These are phyloP conservation scores for Tolypocladium pustulatum DNA, from an alignment of 2,329 filamentous ascomycete genomes.

Conservation along the genomic window DNA sequence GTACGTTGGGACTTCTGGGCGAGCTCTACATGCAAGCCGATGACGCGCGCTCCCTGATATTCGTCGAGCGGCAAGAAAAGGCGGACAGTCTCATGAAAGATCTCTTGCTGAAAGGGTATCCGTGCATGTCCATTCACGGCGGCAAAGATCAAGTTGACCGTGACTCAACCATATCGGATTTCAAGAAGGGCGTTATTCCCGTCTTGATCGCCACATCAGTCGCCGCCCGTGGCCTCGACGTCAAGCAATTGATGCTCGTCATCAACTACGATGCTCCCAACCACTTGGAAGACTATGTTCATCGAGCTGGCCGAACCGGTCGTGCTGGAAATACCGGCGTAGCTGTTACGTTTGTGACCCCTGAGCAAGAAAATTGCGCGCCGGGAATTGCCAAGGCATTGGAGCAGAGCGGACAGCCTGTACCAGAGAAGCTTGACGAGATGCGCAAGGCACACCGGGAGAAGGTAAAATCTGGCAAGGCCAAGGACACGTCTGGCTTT, in stretches of 20 bases:
- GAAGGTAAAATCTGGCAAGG: slow-evolving; percentile 87
- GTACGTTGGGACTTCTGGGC: slow-evolving; percentile 76
- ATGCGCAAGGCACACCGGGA: slow-evolving; percentile 68
- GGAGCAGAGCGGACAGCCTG: slow-evolving; percentile 77
- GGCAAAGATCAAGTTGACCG: slow-evolving; percentile 90
- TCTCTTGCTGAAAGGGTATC: slow-evolving; percentile 74
- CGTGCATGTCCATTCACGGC: slow-evolving; percentile 87
- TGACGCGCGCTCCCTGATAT: slow-evolving; percentile 80
- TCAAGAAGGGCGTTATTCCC: slow-evolving; percentile 82
- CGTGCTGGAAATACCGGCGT: slow-evolving; percentile 91
- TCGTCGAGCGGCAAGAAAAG: slow-evolving; percentile 86
- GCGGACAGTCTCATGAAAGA: slow-evolving; percentile 71
- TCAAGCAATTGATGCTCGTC: slow-evolving; percentile 91
- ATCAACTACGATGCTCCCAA: slow-evolving; percentile 94
- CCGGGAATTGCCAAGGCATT: slow-evolving; percentile 82
- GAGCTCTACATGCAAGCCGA: slow-evolving; percentile 80
- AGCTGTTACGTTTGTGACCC: slow-evolving; percentile 86
- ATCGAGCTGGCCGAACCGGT: slow-evolving; percentile 85
- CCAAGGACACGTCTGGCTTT: slow-evolving; percentile 82
- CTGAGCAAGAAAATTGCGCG: slow-evolving; percentile 84
- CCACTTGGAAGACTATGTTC: slow-evolving; percentile 93
- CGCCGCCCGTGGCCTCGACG: slow-evolving; percentile 86
- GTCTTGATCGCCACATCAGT: slow-evolving; percentile 93
- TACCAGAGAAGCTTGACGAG: slow-evolving; percentile 59
- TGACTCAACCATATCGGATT: slow-evolving; percentile 84